Conservation (phyloP, 2,329 filamentous ascomycete genomes). For the Fusarium redolens region DNA sequence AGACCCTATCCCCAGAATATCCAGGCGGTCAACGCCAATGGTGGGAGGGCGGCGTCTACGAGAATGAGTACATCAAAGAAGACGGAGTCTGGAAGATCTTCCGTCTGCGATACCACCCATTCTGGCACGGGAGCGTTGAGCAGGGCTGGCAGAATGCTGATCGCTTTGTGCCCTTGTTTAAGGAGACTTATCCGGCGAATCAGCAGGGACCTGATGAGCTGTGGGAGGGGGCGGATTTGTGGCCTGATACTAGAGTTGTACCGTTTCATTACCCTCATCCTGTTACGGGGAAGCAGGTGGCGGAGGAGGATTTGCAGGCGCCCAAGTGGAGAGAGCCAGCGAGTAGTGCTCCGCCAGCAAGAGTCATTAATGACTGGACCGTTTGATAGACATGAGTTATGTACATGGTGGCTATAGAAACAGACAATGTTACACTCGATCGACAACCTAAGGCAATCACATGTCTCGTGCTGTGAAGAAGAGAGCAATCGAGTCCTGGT, state of each 20-base stretch:
- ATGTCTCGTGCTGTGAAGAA: not conserved
- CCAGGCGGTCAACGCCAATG: not conserved
- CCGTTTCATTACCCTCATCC: not conserved
- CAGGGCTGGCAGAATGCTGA: not conserved
- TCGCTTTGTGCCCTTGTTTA: not conserved
- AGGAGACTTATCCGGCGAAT: not conserved
- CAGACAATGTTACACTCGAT: not conserved
- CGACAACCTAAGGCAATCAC: rapidly evolving
- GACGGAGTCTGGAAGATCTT: not conserved
- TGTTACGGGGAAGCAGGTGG: not conserved
- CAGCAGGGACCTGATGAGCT: not conserved
- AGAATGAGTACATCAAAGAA: not conserved
- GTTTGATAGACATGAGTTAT: not conserved
- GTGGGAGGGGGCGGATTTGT: not conserved
- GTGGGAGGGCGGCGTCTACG: conserved; percentile 1
- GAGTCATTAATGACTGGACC: not conserved
- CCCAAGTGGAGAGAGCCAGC: not conserved
- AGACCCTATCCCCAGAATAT: not conserved
- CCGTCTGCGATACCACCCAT: not conserved
- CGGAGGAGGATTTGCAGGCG: not conserved
- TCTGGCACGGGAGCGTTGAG: not conserved
- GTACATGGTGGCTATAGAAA: not conserved
- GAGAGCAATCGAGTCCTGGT: no score
- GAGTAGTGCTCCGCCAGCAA: not conserved
- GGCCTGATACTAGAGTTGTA: not conserved